Base-by-base conservation (phyloP, 371 early-diverging fungal species). In the Lichtheimia ramosa region DNA sequence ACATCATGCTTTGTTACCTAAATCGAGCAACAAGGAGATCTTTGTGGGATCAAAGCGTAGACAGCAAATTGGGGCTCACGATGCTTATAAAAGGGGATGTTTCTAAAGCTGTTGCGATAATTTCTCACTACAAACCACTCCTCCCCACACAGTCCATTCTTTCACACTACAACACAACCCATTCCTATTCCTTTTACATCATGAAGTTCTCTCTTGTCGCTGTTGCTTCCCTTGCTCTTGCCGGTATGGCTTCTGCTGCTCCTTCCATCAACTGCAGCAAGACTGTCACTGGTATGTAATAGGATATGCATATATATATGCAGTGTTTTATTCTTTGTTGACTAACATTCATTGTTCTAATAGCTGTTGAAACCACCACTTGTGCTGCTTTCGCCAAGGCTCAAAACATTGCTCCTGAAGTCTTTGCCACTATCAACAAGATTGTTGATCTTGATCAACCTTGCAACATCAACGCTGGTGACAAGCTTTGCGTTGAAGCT, bases 121-220 rank as follows among this genome's bases (percentile, higher is more conserved):
- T 27, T 43, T 10, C 4, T 25, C 21, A 23, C 56, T 20, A 13
- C 43, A n/a, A 6, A 13, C n/a, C 27, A 15, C 34, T n/a, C 24
- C 24, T 13, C 25, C n/a, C 53, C 53, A n/a, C 53, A 53, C 56
- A 55, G 20, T 55, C 56, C 56, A 55, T 23, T 55, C 56, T 40
- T 55, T 55, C n/a, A 10, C 8, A 21, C 14, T 27, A 34, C 14
- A n/a, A 34, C 25, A 14, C n/a, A 42, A n/a, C 43, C 56, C 56
- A 55, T 42, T 55, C 56, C 56, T 55, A 25, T 55, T 43, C 43
- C 43, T 55, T n/a, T 43, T n/a, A n/a, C 58, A 50, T 42, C 20
- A 58, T 58, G 59, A 58, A 58, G 51, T 58, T 58, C 59, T 39
- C 59, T 42, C 21, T 58, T 51, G 40, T 58, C 27, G 49, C 51